Base-by-base conservation (phyloP, 2,329 filamentous ascomycete genomes). In the Colletotrichum gigasporum region DNA sequence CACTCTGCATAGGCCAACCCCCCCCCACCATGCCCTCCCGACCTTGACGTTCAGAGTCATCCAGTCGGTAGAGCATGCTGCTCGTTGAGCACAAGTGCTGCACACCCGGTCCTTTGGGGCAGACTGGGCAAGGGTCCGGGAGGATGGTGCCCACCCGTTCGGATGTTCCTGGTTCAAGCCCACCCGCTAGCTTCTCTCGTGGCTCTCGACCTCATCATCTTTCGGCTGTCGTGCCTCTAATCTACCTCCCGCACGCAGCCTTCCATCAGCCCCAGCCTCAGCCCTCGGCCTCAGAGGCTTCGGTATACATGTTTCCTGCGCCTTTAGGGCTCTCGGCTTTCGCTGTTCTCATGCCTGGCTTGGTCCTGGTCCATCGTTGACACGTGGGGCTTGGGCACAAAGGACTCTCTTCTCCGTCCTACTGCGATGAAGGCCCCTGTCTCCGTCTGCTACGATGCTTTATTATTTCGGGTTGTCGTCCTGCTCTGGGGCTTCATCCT, bases 241-340 rank as follows among this genome's bases (percentile, higher is more conserved):
- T 18, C 12, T 18, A 34, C 24, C 16, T 58, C 32, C 52, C 42
- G 37, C 45, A 56, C 42, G 37, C 45, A 56, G 39, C 32, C 51
- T 34, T 45, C 26, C 41, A 63, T 65, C 58, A 65, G 58, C 63
- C 57, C 30, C 63, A 63, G 41, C 39, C 63, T 47, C 61, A 61
- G 48, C 61, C 44, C 48, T 47, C n/a, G 48, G 39, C 47, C 37
- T 34, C 28, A 35, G 32, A 53, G 42, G 14, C 47, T 44, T 32
- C 22, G 12, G 22, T 37, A 24, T 34, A 32, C 45, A 48, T 48
- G 48, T 16, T 45, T 44, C 16, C 37, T 48, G 3, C 28, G 20
- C 11, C 28, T 18, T 28, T 53, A 41, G 47, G 28, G 39, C 18
- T 14, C 22, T 34, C n/a, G 20, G 20, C 18, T 39, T 41, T 26